Percentiles rank a stretch among this genome's conserved stretches.
Evolutionary conservation across 192 early-diverging fungal species (phyloP).

Genomic region (Pilobolus umbonatus): DNA sequence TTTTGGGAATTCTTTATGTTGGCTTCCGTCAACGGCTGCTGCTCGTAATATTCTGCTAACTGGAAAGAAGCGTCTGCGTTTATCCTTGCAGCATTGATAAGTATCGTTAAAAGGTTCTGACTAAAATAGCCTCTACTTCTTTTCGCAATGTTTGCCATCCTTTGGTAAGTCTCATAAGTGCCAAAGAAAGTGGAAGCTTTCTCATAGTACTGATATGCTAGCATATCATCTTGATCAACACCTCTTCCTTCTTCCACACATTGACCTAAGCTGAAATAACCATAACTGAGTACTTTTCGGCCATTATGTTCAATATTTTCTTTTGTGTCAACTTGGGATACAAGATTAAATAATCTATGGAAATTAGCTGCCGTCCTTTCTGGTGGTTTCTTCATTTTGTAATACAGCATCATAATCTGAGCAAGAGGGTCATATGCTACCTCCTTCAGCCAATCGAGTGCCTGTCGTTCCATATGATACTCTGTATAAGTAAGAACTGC

Average conservation of each 20-base stretch:
- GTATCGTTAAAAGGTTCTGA: background rate
- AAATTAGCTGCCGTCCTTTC: background rate
- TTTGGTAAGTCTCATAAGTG: background rate
- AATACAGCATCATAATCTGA: background rate
- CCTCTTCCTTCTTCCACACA: background rate
- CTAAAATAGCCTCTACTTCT: background rate
- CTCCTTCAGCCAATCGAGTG: background rate
- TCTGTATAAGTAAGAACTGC: background rate
- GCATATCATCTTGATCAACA: background rate
- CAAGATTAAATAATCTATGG: background rate
- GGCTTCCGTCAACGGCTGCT: no score
- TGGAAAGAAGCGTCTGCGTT: background rate
- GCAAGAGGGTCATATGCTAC: background rate
- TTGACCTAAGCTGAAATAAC: conserved; percentile 1
- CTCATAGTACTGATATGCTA: background rate
- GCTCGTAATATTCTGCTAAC: background rate
- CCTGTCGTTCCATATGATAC: background rate
- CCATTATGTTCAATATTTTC: background rate
- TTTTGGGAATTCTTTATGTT: background rate
- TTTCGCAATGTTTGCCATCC: background rate
- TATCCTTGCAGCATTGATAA: background rate
- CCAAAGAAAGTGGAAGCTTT: background rate
- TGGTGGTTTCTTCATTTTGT: background rate
- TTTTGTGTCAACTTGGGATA: background rate
- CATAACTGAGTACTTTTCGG: background rate